These are phyloP conservation scores for Quercus variabilis DNA, from an alignment of 306 rosid genomes.

Conservation along the genomic window DNA sequence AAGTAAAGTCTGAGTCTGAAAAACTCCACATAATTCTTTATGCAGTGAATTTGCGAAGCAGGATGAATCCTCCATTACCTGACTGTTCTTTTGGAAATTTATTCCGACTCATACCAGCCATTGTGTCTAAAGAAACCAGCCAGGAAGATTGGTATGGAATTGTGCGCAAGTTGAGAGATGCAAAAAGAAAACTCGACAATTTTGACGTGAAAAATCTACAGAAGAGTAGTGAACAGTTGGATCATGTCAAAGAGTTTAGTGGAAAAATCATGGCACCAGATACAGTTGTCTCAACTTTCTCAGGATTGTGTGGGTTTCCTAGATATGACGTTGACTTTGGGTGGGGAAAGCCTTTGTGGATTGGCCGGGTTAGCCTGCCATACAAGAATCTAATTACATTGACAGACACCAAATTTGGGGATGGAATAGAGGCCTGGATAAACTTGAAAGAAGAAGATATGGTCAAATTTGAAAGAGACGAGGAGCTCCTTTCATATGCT, in stretches of 20 bases:
- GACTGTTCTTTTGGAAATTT: slow-evolving; percentile 4
- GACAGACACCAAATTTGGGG: slow-evolving; percentile 1
- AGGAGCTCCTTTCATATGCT: no score
- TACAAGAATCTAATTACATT: slow-evolving; percentile 13
- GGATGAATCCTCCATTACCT: slow-evolving; percentile 1
- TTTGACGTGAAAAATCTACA: neutral
- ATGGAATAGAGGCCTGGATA: no score
- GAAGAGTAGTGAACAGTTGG: neutral
- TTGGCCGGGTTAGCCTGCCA: slow-evolving; percentile 13
- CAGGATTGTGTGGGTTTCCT: neutral
- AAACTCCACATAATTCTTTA: no score
- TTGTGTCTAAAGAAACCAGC: neutral
- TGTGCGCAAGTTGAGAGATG: neutral
- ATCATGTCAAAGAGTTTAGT: neutral
- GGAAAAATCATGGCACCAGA: neutral
- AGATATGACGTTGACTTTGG: slow-evolving; percentile 3
- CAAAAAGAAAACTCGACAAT: neutral
- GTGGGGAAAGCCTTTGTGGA: slow-evolving; percentile 43
- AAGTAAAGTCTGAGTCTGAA: no score
- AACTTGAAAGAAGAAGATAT: no score
- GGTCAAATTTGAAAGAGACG: no score
- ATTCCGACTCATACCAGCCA: neutral
- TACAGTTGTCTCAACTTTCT: neutral
- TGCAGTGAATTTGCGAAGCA: neutral
- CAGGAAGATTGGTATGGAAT: neutral